These are phyloP conservation scores for Aspergillus jensenii DNA, from an alignment of 2,329 filamentous ascomycete genomes.

Conservation along the genomic window DNA sequence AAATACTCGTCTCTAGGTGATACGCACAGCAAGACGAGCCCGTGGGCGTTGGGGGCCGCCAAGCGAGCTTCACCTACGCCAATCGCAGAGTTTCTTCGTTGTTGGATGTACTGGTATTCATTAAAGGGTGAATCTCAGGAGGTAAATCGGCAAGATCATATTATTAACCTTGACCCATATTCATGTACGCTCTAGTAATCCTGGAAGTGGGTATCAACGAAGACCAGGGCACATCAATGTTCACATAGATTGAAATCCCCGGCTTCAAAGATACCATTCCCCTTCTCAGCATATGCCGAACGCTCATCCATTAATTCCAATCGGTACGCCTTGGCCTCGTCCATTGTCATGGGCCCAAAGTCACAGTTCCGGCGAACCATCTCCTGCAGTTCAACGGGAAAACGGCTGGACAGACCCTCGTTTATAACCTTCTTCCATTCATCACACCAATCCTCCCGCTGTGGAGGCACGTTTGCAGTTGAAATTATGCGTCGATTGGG, in stretches of 20 bases:
- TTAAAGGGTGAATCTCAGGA: no score
- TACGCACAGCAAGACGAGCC: no score
- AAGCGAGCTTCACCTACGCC: no score
- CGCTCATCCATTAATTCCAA: conserved; percentile 5
- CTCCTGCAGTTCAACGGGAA: conserved; percentile 25
- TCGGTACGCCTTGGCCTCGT: neutral
- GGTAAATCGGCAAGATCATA: no score
- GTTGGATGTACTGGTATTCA: no score
- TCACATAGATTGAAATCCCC: neutral
- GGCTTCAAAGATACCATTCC: neutral
- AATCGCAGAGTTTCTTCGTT: no score
- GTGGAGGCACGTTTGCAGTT: conserved; percentile 8
- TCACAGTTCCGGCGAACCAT: conserved; percentile 27
- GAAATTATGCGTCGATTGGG: conserved; percentile 7
- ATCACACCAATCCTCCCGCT: conserved; percentile 12
- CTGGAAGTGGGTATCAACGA: neutral
- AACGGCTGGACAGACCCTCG: conserved; percentile 11
- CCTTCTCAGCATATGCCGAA: neutral
- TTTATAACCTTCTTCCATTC: neutral
- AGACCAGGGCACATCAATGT: neutral
- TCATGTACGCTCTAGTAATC: no score
- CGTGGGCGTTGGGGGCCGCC: no score
- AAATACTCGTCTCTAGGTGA: no score
- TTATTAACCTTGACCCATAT: no score
- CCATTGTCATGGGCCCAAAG: conserved; percentile 21